Conservation (phyloP, 2,329 filamentous ascomycete species). For the Exophiala sp. region DNA sequence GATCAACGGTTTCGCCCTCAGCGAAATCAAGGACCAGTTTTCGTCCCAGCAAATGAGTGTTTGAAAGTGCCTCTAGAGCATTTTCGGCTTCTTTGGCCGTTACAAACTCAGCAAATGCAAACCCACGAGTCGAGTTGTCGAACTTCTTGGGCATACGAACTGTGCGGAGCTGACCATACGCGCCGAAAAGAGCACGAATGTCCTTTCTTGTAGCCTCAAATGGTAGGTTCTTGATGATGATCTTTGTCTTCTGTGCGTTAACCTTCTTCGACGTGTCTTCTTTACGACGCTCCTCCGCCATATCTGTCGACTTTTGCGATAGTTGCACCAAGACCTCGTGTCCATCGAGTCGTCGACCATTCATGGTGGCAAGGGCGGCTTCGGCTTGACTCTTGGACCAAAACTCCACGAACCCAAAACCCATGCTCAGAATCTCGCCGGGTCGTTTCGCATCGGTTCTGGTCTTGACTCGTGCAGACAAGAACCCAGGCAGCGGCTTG, state of each 20-base stretch:
- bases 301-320: slow-evolving; percentile 82
- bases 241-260: slow-evolving; percentile 75
- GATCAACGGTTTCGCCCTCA: slow-evolving; percentile 80
- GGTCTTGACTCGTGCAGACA: slow-evolving; percentile 86
- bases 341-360: slow-evolving; percentile 80
- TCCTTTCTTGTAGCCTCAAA: slow-evolving; percentile 96
- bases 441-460: slow-evolving; percentile 89
- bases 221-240: slow-evolving; percentile 96
- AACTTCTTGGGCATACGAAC: slow-evolving; percentile 95
- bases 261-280: slow-evolving; percentile 80
- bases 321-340: slow-evolving; percentile 81
- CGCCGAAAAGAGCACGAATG: slow-evolving; percentile 75
- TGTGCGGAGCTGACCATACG: slow-evolving; percentile 87
- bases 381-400: slow-evolving; percentile 71
- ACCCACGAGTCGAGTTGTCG: slow-evolving; percentile 81
- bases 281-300: slow-evolving; percentile 77
- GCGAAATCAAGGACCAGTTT: slow-evolving; percentile 89
- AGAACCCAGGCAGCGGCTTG: slow-evolving; percentile 77
- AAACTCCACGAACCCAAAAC: slow-evolving; percentile 94
- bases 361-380: slow-evolving; percentile 78
- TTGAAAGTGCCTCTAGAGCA: slow-evolving; percentile 83
- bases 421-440: slow-evolving; percentile 88
- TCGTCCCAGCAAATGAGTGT: slow-evolving; percentile 89
- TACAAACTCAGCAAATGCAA: slow-evolving; percentile 94
- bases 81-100: slow-evolving; percentile 85